Percentiles rank a stretch among this genome's conserved stretches.
Conservation (phyloP, 202 grass and related monocot species). For the Brachypodium distachyon region DNA sequence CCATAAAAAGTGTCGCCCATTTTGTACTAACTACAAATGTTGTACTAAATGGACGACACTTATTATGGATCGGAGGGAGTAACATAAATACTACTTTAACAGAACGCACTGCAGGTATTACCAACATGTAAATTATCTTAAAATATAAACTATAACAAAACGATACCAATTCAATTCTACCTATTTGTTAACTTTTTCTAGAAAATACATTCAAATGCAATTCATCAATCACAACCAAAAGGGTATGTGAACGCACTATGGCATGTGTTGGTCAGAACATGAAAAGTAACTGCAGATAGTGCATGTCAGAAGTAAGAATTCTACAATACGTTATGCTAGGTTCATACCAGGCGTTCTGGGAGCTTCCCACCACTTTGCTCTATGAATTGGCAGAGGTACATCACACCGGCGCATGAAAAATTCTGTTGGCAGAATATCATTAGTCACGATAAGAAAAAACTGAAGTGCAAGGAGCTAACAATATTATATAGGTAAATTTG, state of each 20-base stretch:
- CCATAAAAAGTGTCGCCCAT: too few species aligned
- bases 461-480: background rate
- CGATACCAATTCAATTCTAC: background rate
- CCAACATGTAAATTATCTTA: background rate
- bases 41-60: too few species aligned
- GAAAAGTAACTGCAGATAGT: background rate
- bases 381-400: constrained; percentile 96
- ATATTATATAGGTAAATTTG: background rate
- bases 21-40: too few species aligned
- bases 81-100: background rate
- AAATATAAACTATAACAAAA: background rate
- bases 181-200: background rate
- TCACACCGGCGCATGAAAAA: constrained; percentile 83
- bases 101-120: background rate
- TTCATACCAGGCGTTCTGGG: constrained; percentile 68
- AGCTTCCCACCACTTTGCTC: constrained; percentile 93
- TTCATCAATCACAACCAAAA: background rate
- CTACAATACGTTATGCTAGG: background rate
- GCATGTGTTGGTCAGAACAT: background rate
- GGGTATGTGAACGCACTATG: background rate
- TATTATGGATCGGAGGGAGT: too few species aligned
- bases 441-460: constrained; percentile 1
- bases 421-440: constrained; percentile 46
- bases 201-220: background rate
- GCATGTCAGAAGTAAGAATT: background rate